Evolutionary conservation across 768 basidiomycete genomes (phyloP).

Genomic region (Naganishia onofrii): DNA sequence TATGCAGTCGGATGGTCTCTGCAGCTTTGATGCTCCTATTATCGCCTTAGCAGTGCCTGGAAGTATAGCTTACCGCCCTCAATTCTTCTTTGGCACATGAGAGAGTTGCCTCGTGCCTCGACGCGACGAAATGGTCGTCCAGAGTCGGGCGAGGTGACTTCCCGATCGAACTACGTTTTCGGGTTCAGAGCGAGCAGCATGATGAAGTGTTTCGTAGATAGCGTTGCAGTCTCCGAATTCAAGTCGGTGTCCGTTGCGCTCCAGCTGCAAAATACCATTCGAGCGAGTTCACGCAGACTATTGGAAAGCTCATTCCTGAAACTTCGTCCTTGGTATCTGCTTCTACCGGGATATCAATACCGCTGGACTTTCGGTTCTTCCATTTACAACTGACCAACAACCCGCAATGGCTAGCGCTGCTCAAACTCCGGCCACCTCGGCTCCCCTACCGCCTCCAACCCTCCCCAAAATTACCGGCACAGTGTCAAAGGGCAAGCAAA

Average conservation of each 20-base stretch:
- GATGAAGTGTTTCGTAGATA: no score
- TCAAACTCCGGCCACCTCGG: constrained; percentile 19
- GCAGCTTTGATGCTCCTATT: no score
- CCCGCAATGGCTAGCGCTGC: constrained; percentile 17
- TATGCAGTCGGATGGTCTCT: neutral
- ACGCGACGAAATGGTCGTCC: no score
- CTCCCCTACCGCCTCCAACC: constrained; percentile 9
- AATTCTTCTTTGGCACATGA: neutral
- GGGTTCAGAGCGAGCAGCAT: no score
- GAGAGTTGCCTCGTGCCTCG: no score
- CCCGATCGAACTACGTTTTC: no score
- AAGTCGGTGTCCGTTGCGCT: no score
- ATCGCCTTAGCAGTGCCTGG: no score
- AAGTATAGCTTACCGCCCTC: no score
- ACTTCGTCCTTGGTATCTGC: neutral
- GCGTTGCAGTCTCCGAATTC: no score
- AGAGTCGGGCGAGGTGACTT: neutral
- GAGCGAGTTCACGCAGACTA: no score
- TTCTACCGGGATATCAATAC: neutral
- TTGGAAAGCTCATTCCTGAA: neutral
- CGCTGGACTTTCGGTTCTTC: neutral
- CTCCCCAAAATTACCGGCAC: constrained; percentile 4
- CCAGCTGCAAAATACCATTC: no score
- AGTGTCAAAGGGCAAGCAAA: constrained; percentile 2
- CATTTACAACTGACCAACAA: neutral